phyloP scores from a whole-genome alignment of 176 grass and related monocot species.

The Echinochloa phyllopogon region DNA sequence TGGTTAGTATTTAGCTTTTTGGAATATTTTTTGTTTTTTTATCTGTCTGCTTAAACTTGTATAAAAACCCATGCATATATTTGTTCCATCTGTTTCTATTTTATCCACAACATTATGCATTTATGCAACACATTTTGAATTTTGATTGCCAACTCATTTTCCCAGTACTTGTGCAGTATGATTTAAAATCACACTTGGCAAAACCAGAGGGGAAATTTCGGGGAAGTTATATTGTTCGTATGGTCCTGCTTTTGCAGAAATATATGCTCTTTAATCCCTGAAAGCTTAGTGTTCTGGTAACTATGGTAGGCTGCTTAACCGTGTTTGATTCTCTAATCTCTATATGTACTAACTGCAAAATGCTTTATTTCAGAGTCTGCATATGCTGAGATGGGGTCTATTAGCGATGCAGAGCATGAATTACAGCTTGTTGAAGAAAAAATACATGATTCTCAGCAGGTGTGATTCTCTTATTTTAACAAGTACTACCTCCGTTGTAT shows the following conservation, averaged over 20 bases:
- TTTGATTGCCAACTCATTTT: neutral
- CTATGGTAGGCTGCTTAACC: neutral
- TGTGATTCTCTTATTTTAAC: constrained; percentile 40
- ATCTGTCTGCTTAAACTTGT: neutral
- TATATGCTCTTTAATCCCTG: constrained; percentile 13
- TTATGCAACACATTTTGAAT: neutral
- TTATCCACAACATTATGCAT: neutral
- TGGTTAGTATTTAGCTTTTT: neutral
- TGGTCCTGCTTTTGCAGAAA: neutral
- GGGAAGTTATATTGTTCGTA: constrained; percentile 15
- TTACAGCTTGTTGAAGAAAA: constrained; percentile 61
- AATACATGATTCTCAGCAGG: constrained; percentile 64
- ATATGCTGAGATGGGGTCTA: constrained; percentile 50
- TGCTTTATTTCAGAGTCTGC: constrained; percentile 57
- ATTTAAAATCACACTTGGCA: neutral
- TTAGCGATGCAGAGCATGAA: constrained; percentile 58
- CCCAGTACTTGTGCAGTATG: neutral
- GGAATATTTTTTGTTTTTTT: neutral
- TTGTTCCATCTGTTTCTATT: neutral
- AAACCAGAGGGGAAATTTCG: neutral
- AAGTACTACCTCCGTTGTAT: neutral
- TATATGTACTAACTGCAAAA: constrained; percentile 6
- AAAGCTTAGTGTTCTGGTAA: constrained; percentile 3
- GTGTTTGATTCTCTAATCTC: neutral
- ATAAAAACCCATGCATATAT: neutral